Evolutionary conservation across 306 rosid genomes (phyloP).

Genomic region (Citrullus amarus): DNA sequence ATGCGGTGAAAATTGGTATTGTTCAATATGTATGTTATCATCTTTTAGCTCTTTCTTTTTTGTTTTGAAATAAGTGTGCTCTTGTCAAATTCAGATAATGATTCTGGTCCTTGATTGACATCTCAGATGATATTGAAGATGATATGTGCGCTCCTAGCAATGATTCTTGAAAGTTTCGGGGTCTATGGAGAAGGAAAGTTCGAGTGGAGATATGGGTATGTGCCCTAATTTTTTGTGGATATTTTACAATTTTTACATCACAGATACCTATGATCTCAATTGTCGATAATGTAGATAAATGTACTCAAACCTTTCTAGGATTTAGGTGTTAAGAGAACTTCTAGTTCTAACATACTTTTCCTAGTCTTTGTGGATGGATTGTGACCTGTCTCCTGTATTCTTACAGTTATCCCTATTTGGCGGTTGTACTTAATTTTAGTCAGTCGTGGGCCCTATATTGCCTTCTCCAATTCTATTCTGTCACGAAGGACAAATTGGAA

Average conservation of each 20-base stretch:
- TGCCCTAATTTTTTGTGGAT: background rate
- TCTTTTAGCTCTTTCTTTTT: slow-evolving; percentile 16
- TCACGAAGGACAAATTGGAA: slow-evolving; percentile 72
- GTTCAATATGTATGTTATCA: slow-evolving; percentile 85
- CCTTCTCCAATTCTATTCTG: slow-evolving; percentile 92
- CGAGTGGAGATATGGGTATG: slow-evolving; percentile 93
- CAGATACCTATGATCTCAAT: background rate
- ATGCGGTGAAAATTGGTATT: slow-evolving; percentile 95
- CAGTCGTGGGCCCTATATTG: slow-evolving; percentile 98
- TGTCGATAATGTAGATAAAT: background rate
- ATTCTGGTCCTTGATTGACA: slow-evolving; percentile 15
- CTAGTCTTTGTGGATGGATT: slow-evolving; percentile 7
- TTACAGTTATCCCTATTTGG: slow-evolving; percentile 94
- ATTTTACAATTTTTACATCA: slow-evolving; percentile 1
- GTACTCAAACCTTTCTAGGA: background rate
- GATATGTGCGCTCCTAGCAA: slow-evolving; percentile 92
- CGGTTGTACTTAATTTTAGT: slow-evolving; percentile 87
- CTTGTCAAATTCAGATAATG: background rate
- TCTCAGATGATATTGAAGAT: slow-evolving; percentile 88
- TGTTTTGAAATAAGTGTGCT: background rate
- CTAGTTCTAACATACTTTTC: background rate
- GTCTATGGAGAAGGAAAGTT: slow-evolving; percentile 96
- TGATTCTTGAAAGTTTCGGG: slow-evolving; percentile 82
- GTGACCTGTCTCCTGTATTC: slow-evolving; percentile 18
- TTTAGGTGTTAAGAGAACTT: background rate